Evolutionary conservation across 2,329 filamentous ascomycete species (phyloP), one percentile per base, ranked within the genome.

Genomic region (Diaporthe longicolla): DNA sequence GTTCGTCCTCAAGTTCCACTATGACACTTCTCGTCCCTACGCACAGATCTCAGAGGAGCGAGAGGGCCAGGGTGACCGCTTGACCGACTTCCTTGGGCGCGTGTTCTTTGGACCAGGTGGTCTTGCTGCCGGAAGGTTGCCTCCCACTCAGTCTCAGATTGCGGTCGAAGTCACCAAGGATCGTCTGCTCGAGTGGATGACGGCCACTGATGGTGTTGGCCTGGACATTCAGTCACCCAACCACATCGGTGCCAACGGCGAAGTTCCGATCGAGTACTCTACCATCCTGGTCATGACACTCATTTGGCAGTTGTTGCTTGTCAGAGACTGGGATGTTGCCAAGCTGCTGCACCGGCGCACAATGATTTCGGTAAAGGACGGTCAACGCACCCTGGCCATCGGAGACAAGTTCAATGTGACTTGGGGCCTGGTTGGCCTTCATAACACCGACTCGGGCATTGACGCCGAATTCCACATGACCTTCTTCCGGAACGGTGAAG

Each of bases 381-480:
- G 57, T n/a, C 35, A 61, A 19, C 35, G 57, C 0, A 43, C 57
- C 3, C 7, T 61, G 35, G 57, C 57, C 35, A 61, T 43, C 13
- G 57, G 57, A 11, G 57, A 61, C 35, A 61, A 43, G n/a, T 61
- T 61, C 10, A n/a, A 24, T 5, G 35, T 61, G 21, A 24, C 24
- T 10, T 61, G 35, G 57, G 57, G 57, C 0, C 24, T 61, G 8
- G 35, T 43, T 26, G 57, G 35, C 13, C n/a, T 43, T 4, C 57
- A 61, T 7, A 61, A 61, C 35, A 61, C 57, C 5, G 57, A 61
- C 11, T 40, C 57, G 21, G 57, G 57, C 1, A 26, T 61, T 19
- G 35, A 61, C 11, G 57, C 57, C 10, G 57, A 61, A 43, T 61
- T 61, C 35, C 57, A 43, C n/a, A 61, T 61, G 57, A 61, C 57